Conservation (phyloP, 2,329 filamentous ascomycete species). For the Aspergillus tamarii region DNA sequence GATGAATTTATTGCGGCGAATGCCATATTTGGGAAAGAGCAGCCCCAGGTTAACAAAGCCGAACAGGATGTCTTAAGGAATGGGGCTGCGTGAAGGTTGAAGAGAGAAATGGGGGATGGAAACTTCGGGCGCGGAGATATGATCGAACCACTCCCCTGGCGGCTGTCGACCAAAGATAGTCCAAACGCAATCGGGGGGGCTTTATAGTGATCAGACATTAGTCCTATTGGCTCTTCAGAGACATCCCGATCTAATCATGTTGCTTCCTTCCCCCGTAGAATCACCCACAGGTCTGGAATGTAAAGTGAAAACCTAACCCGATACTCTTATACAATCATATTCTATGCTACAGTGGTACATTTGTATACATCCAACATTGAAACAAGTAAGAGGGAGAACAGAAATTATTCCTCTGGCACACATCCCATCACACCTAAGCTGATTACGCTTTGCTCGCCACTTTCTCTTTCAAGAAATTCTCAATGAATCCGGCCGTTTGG, state of each 20-base stretch:
- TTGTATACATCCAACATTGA: slow-evolving; percentile 24
- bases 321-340: slow-evolving; percentile 26
- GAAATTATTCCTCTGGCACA: slow-evolving; percentile 2
- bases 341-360: slow-evolving; percentile 31
- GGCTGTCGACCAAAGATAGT: slow-evolving; percentile 14
- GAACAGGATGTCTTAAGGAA: not conserved
- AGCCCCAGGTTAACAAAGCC: slow-evolving; percentile 15
- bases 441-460: slow-evolving; percentile 19
- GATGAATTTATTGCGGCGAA: slow-evolving; percentile 41
- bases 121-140: slow-evolving; percentile 11
- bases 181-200: slow-evolving; percentile 8
- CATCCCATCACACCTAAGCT: not conserved
- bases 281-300: not conserved
- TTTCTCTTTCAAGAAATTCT: slow-evolving; percentile 37
- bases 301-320: not conserved
- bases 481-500: slow-evolving; percentile 40
- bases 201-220: not conserved
- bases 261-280: not conserved
- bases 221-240: slow-evolving; percentile 1
- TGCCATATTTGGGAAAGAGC: slow-evolving; percentile 33
- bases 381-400: slow-evolving; percentile 12
- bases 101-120: slow-evolving; percentile 3
- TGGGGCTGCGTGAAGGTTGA: slow-evolving; percentile 1
- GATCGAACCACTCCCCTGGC: slow-evolving; percentile 25
- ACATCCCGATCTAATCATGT: not conserved